These are phyloP conservation scores for Teratosphaeria destructans DNA, from an alignment of 2,329 filamentous ascomycete genomes.

Conservation along the genomic window DNA sequence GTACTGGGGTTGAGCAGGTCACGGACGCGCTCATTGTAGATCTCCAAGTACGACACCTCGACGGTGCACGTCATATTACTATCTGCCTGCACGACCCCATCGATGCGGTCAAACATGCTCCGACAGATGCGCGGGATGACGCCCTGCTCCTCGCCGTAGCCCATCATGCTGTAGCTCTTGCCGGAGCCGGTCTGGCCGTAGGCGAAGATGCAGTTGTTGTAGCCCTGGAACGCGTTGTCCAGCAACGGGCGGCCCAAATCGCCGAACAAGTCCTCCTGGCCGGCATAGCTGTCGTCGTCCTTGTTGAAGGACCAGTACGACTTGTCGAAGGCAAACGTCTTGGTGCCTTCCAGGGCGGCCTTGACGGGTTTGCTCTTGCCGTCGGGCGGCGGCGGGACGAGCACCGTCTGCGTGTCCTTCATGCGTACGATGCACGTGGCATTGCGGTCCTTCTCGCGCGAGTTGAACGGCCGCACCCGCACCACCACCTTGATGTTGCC, in stretches of 20 bases:
- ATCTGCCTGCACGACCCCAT: conserved; percentile 55
- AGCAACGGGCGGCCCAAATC: conserved; percentile 83
- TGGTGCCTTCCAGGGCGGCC: conserved; percentile 53
- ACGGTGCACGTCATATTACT: conserved; percentile 78
- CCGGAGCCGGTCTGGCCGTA: conserved; percentile 97
- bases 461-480: conserved; percentile 89
- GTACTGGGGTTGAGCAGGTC: conserved; percentile 91
- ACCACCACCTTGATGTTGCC: conserved; percentile 99
- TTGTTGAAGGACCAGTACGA: conserved; percentile 98
- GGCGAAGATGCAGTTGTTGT: conserved; percentile 99
- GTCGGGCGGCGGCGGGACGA: conserved; percentile 58
- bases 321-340: conserved; percentile 89
- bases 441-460: conserved; percentile 68
- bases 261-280: conserved; percentile 77
- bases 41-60: conserved; percentile 96
- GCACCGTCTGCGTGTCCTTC: conserved; percentile 83
- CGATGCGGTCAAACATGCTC: conserved; percentile 90
- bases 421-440: conserved; percentile 97
- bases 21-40: conserved; percentile 95
- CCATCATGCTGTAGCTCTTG: conserved; percentile 99
- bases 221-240: conserved; percentile 96
- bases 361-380: conserved; percentile 57
- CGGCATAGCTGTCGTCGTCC: conserved; percentile 70
- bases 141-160: conserved; percentile 88
- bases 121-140: conserved; percentile 96